Percentiles rank a stretch among this genome's conserved stretches.
Evolutionary conservation across 805 yeast species (phyloP).

Genomic region (Metschnikowia cerradonensis): DNA sequence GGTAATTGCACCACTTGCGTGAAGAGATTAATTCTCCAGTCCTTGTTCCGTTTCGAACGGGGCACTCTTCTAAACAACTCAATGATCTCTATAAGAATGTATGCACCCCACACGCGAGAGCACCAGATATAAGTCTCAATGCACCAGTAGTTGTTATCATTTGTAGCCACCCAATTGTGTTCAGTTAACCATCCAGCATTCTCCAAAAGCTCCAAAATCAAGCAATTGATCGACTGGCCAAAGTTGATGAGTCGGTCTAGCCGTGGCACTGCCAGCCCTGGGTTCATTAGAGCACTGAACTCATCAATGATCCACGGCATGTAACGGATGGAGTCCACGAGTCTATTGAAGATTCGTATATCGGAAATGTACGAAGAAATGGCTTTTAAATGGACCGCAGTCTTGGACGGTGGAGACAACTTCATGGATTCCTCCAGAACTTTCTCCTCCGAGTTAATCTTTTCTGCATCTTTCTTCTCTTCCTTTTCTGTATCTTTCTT

Average conservation of each 20-base stretch:
- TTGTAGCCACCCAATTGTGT: slow-evolving; percentile 42
- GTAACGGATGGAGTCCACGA: slow-evolving; percentile 39
- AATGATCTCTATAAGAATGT: slow-evolving; percentile 35
- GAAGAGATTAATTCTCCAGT: slow-evolving; percentile 35
- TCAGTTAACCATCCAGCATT: slow-evolving; percentile 46
- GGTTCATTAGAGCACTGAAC: slow-evolving; percentile 25
- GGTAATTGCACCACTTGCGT: slow-evolving; percentile 39
- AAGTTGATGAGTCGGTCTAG: slow-evolving; percentile 34
- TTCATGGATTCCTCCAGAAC: neutral
- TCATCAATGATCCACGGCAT: slow-evolving; percentile 45
- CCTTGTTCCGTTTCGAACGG: slow-evolving; percentile 28
- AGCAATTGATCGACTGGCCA: slow-evolving; percentile 38
- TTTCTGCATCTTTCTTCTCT: neutral
- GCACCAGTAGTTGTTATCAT: slow-evolving; percentile 39
- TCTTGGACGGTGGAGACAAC: slow-evolving; percentile 11
- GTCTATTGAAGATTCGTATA: slow-evolving; percentile 39
- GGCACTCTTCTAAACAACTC: slow-evolving; percentile 42
- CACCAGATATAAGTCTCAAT: slow-evolving; percentile 43
- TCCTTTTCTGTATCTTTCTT: neutral
- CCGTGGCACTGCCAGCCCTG: slow-evolving; percentile 23
- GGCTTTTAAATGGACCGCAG: slow-evolving; percentile 34
- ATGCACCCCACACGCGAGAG: slow-evolving; percentile 43
- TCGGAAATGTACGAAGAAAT: slow-evolving; percentile 38
- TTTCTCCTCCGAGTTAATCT: neutral
- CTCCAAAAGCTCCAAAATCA: slow-evolving; percentile 37